Evolutionary conservation across 2,329 filamentous ascomycete genomes (phyloP).

Genomic region (Penicillium sp.): DNA sequence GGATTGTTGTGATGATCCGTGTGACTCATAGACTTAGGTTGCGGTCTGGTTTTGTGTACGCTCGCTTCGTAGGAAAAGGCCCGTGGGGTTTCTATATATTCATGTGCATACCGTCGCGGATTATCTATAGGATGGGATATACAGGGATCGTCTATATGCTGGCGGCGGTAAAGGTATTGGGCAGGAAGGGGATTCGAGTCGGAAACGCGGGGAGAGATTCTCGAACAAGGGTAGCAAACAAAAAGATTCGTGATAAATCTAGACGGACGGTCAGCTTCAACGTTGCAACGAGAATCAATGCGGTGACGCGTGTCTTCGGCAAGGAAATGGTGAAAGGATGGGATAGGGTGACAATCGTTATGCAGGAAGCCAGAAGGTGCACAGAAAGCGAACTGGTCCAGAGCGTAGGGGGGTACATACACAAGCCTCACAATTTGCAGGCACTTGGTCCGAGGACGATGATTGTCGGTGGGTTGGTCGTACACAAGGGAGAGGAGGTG

Average conservation of each 20-base stretch:
- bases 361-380: slow-evolving; percentile 26
- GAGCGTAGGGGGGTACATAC: slow-evolving; percentile 8
- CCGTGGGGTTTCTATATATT: slow-evolving; percentile 17
- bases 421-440: slow-evolving; percentile 19
- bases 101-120: slow-evolving; percentile 15
- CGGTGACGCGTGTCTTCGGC: slow-evolving; percentile 27
- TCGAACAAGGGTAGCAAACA: slow-evolving; percentile 16
- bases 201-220: slow-evolving; percentile 10
- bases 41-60: slow-evolving; percentile 13
- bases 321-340: slow-evolving; percentile 18
- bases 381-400: slow-evolving; percentile 2
- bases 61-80: slow-evolving; percentile 4
- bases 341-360: slow-evolving; percentile 26
- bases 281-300: slow-evolving; percentile 20
- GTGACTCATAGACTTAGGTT: slow-evolving; percentile 16
- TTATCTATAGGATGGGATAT: slow-evolving; percentile 15
- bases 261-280: slow-evolving; percentile 19
- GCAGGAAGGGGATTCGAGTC: slow-evolving; percentile 14
- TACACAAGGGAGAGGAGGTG: slow-evolving; percentile 8
- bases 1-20: slow-evolving; percentile 13
- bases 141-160: slow-evolving; percentile 14
- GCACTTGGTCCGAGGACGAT: slow-evolving; percentile 10
- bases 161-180: slow-evolving; percentile 19
- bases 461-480: slow-evolving; percentile 5
- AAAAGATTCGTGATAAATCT: slow-evolving; percentile 15